Conservation (phyloP, 2,329 filamentous ascomycete genomes). For the Diaporthe eres region DNA sequence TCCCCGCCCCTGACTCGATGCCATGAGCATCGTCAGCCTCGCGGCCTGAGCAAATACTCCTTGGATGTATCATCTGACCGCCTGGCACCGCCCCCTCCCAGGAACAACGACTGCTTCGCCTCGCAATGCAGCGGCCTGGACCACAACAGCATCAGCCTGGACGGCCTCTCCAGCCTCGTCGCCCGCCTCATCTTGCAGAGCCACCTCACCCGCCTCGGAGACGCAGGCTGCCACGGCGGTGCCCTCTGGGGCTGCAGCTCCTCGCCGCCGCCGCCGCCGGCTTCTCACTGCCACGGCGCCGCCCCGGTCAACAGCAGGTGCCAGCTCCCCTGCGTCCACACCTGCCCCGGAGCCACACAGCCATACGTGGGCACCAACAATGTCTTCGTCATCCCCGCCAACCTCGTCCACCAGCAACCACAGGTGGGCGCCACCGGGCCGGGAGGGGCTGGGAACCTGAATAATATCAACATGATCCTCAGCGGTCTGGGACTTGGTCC, state of each 20-base stretch:
- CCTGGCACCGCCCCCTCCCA: neutral
- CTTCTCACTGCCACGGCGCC: neutral
- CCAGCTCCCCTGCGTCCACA: slow-evolving; percentile 35
- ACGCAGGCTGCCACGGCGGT: slow-evolving; percentile 30
- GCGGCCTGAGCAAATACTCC: neutral
- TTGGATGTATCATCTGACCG: neutral
- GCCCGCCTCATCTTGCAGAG: slow-evolving; percentile 40
- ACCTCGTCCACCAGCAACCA: slow-evolving; percentile 27
- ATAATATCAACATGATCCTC: slow-evolving; percentile 36
- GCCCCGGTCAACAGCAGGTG: slow-evolving; percentile 9
- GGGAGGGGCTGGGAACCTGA: neutral
- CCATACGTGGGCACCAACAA: slow-evolving; percentile 39
- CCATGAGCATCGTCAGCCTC: neutral
- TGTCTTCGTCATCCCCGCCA: slow-evolving; percentile 38
- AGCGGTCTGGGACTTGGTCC: slow-evolving; percentile 21
- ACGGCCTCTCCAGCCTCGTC: slow-evolving; percentile 35
- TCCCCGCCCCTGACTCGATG: neutral
- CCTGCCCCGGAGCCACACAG: slow-evolving; percentile 36
- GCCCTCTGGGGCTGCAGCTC: slow-evolving; percentile 36
- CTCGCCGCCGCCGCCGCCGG: neutral
- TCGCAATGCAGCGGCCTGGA: neutral
- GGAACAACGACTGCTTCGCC: slow-evolving; percentile 7
- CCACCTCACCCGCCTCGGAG: slow-evolving; percentile 37
- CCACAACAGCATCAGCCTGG: slow-evolving; percentile 9
- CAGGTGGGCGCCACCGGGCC: neutral